Evolutionary conservation across 805 yeast species (phyloP).

Genomic region (Metschnikowia picachoensis): DNA sequence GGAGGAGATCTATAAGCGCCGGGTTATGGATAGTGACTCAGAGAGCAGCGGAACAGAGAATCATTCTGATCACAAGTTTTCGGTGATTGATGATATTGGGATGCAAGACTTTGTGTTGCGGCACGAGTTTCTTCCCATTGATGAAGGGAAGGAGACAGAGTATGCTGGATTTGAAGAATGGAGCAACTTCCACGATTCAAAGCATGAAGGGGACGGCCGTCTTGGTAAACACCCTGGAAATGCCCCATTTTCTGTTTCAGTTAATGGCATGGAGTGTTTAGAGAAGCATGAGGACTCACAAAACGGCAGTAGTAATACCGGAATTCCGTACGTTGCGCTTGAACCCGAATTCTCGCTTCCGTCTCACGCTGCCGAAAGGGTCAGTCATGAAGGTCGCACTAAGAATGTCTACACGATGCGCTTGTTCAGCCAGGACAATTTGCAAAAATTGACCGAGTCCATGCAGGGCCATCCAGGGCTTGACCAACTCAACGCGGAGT

Average conservation of each 20-base stretch:
- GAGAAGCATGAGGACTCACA: neutral
- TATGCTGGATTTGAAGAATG: conserved; percentile 30
- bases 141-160: conserved; percentile 25
- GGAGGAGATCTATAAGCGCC: conserved; percentile 56
- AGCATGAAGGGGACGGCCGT: too few species aligned
- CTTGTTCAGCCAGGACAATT: conserved; percentile 29
- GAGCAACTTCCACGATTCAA: too few species aligned
- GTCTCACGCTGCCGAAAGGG: conserved; percentile 22
- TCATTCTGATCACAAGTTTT: conserved; percentile 20
- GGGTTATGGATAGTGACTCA: conserved; percentile 17
- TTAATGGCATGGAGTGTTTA: conserved; percentile 8
- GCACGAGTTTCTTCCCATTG: conserved; percentile 43
- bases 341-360: conserved; percentile 8
- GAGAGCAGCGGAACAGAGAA: conserved; percentile 12
- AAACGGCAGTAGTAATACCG: neutral
- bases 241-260: too few species aligned
- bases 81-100: conserved; percentile 55
- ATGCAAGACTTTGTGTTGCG: conserved; percentile 53
- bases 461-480: conserved; percentile 22
- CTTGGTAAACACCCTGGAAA: neutral
- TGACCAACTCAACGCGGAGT: conserved; percentile 20
- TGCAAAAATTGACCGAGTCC: conserved; percentile 23
- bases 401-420: conserved; percentile 25
- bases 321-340: neutral
- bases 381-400: neutral